A percentile compares a stretch with the other conserved stretches of the same genome.
These are phyloP conservation scores for Paulownia fortunei DNA, from an alignment of 257 asterid genomes.

Conservation along the genomic window DNA sequence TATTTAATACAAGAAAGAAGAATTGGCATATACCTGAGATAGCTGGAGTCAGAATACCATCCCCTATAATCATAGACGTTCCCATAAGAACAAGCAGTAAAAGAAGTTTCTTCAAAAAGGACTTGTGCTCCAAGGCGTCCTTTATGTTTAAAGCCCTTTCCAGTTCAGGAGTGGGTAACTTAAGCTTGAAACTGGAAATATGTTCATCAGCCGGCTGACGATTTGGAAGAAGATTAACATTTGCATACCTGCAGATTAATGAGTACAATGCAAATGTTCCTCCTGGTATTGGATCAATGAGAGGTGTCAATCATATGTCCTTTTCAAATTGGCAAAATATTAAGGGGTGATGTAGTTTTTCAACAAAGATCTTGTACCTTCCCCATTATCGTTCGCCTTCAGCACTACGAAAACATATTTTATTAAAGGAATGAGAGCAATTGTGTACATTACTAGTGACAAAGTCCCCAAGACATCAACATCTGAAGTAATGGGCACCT, in stretches of 20 bases:
- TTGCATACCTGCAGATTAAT: slow-evolving; percentile 87
- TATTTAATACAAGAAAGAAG: neutral
- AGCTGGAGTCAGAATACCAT: slow-evolving; percentile 96
- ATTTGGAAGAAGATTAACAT: slow-evolving; percentile 90
- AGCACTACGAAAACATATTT: slow-evolving; percentile 93
- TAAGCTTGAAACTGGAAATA: slow-evolving; percentile 93
- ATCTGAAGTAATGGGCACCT: slow-evolving; percentile 82
- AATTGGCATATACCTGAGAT: slow-evolving; percentile 69
- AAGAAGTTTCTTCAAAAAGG: slow-evolving; percentile 59
- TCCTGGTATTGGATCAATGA: slow-evolving; percentile 58
- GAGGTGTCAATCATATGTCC: slow-evolving; percentile 31
- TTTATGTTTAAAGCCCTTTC: slow-evolving; percentile 88
- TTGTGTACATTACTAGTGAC: slow-evolving; percentile 92
- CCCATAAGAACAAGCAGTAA: slow-evolving; percentile 87
- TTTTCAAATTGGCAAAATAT: slow-evolving; percentile 7
- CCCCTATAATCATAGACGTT: slow-evolving; percentile 94
- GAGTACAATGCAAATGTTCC: slow-evolving; percentile 97
- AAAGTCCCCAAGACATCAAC: slow-evolving; percentile 87
- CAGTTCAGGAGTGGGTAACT: slow-evolving; percentile 88
- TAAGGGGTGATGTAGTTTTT: neutral
- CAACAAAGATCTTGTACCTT: slow-evolving; percentile 57
- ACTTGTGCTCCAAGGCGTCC: slow-evolving; percentile 74
- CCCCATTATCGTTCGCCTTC: slow-evolving; percentile 92
- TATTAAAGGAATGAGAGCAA: slow-evolving; percentile 77
- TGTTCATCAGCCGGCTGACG: slow-evolving; percentile 82